phyloP scores from a whole-genome alignment of 805 yeast genomes.

The Candida andamanensis region DNA sequence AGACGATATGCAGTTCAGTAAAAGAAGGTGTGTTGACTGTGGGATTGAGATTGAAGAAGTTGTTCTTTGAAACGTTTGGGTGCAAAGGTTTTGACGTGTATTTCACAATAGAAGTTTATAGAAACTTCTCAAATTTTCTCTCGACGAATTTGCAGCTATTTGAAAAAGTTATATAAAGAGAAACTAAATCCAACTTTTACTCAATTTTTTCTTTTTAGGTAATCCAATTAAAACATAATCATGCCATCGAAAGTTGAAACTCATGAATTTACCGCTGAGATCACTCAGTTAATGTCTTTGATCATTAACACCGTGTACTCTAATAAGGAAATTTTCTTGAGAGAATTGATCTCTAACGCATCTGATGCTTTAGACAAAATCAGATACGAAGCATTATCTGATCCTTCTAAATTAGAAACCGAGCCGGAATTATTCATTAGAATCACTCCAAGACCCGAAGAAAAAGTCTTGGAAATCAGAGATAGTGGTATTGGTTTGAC shows the following conservation, averaged over 20 bases:
- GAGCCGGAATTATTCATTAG: slow-evolving; percentile 97
- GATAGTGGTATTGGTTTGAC: slow-evolving; percentile 99
- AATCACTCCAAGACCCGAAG: slow-evolving; percentile 94
- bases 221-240: too few relatives aligned
- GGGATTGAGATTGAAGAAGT: slow-evolving; percentile 83
- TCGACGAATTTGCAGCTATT: slow-evolving; percentile 10
- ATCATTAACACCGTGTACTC: slow-evolving; percentile 99
- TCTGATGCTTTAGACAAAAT: slow-evolving; percentile 99
- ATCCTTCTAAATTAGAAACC: slow-evolving; percentile 84
- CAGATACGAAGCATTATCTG: slow-evolving; percentile 93
- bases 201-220: too few relatives aligned
- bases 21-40: slow-evolving; percentile 69
- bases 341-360: slow-evolving; percentile 98
- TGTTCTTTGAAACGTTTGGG: background rate
- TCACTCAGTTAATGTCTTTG: slow-evolving; percentile 99
- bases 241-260: slow-evolving; percentile 68
- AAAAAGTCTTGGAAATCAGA: slow-evolving; percentile 91
- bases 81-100: background rate
- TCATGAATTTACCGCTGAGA: slow-evolving; percentile 99
- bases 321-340: slow-evolving; percentile 96
- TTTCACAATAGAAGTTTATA: slow-evolving; percentile 11
- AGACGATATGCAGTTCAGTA: slow-evolving; percentile 30
- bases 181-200: too few relatives aligned
- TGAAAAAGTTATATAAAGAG: too few relatives aligned
- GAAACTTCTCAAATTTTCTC: slow-evolving; percentile 12